Conservation (phyloP, 768 basidiomycete species). For the Strobilomyces confusus region DNA sequence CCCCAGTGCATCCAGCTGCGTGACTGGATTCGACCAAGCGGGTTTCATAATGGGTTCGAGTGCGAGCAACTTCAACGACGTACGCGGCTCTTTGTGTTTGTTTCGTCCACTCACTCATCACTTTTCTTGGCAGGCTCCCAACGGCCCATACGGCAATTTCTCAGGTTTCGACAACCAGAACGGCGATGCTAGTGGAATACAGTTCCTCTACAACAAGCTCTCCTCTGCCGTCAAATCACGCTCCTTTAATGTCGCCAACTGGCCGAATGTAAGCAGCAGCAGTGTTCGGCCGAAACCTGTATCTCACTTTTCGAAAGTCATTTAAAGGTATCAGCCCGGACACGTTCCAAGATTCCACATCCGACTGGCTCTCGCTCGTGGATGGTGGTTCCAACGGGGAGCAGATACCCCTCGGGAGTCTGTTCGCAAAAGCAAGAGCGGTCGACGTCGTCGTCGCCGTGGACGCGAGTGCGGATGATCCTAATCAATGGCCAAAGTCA, state of each 20-base stretch:
- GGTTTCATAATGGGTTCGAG: conserved; percentile 75
- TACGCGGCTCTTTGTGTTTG: conserved; percentile 19
- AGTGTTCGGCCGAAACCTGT: background rate
- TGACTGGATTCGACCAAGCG: conserved; percentile 70
- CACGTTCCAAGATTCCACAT: conserved; percentile 52
- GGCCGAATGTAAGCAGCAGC: conserved; percentile 49
- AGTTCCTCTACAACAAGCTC: conserved; percentile 49
- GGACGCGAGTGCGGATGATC: conserved; percentile 61
- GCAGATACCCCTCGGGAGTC: conserved; percentile 66
- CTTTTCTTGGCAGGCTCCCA: conserved; percentile 42
- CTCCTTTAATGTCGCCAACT: conserved; percentile 60
- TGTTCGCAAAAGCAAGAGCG: conserved; percentile 63
- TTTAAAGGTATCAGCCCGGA: conserved; percentile 46
- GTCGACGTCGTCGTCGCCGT: conserved; percentile 76
- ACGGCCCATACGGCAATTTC: conserved; percentile 40
- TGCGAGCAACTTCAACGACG: conserved; percentile 67
- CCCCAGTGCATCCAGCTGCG: conserved; percentile 55
- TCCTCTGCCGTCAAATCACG: conserved; percentile 43
- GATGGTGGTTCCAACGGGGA: conserved; percentile 70
- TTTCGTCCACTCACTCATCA: background rate
- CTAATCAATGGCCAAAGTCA: conserved; percentile 65
- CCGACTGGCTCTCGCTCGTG: conserved; percentile 56
- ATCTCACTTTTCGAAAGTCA: conserved; percentile 31
- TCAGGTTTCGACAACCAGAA: conserved; percentile 9
- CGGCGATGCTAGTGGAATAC: conserved; percentile 29